Evolutionary conservation across 768 basidiomycete genomes (phyloP).

Genomic region (Termitomyces sp.): DNA sequence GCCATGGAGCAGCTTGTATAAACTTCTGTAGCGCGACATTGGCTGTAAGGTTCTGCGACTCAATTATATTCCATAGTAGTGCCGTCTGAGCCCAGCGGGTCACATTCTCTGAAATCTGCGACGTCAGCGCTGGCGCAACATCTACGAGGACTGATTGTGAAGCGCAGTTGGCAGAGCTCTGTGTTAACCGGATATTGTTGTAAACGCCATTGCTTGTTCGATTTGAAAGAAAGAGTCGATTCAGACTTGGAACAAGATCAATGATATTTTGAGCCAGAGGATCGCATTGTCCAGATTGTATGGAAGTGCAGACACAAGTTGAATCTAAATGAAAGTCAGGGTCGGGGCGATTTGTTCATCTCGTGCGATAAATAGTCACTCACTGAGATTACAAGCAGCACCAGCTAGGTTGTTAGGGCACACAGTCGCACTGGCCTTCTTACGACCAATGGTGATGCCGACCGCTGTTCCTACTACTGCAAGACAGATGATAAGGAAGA

Average conservation of each 20-base stretch:
- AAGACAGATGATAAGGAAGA: constrained; percentile 30
- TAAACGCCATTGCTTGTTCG: constrained; percentile 39
- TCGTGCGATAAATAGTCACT: constrained; percentile 17
- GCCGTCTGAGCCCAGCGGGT: constrained; percentile 55
- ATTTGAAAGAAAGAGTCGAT: constrained; percentile 41
- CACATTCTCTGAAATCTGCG: constrained; percentile 37
- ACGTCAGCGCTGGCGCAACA: constrained; percentile 39
- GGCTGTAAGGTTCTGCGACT: constrained; percentile 39
- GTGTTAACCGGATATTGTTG: constrained; percentile 43
- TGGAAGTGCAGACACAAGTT: constrained; percentile 55
- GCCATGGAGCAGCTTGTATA: constrained; percentile 46
- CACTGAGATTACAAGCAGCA: constrained; percentile 50
- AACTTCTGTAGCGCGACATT: constrained; percentile 38
- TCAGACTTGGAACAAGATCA: constrained; percentile 43
- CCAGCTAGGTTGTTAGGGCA: constrained; percentile 45
- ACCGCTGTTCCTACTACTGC: constrained; percentile 39
- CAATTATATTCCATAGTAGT: constrained; percentile 53
- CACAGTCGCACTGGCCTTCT: constrained; percentile 15
- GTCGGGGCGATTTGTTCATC: not conserved
- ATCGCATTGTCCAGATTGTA: constrained; percentile 37
- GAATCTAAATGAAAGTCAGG: constrained; percentile 35
- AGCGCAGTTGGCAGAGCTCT: constrained; percentile 42
- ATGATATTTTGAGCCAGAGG: constrained; percentile 49
- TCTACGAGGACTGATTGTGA: constrained; percentile 52
- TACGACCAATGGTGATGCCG: constrained; percentile 34